These are phyloP conservation scores for Cutaneotrichosporon sp. DNA, from an alignment of 1,284 basidiomycete genomes.

Conservation along the genomic window DNA sequence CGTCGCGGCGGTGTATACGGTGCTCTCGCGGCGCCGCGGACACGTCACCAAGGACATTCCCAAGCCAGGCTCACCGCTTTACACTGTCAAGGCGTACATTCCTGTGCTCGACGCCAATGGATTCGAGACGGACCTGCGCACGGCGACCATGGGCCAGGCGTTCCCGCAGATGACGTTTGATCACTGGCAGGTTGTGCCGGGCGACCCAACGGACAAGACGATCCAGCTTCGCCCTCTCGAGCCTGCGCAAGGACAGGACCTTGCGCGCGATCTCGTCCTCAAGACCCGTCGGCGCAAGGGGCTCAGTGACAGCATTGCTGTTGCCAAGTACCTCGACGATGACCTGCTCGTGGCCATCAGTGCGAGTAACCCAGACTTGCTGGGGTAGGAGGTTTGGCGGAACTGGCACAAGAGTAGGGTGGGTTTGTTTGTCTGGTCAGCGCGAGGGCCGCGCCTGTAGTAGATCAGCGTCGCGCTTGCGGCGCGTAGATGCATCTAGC, in stretches of 20 bases:
- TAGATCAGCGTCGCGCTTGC: not conserved
- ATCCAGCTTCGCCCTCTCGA: slow-evolving; percentile 94
- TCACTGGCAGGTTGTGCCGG: slow-evolving; percentile 98
- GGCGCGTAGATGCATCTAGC: slow-evolving; percentile 8
- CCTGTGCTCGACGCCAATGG: slow-evolving; percentile 98
- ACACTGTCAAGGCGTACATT: slow-evolving; percentile 95
- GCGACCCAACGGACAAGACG: slow-evolving; percentile 94
- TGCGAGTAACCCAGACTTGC: slow-evolving; percentile 82
- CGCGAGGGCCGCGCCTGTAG: not conserved
- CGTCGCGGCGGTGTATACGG: slow-evolving; percentile 95
- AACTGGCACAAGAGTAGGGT: too few species aligned
- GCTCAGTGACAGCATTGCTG: slow-evolving; percentile 86
- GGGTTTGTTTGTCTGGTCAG: not conserved
- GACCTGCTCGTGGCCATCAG: slow-evolving; percentile 74
- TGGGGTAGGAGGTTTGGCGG: slow-evolving; percentile 56
- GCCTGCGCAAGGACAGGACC: slow-evolving; percentile 89
- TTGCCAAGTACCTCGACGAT: slow-evolving; percentile 90
- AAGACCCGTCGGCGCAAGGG: slow-evolving; percentile 97
- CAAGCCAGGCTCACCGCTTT: slow-evolving; percentile 94
- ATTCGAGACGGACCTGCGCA: slow-evolving; percentile 96
- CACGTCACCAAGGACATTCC: slow-evolving; percentile 98
- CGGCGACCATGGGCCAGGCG: slow-evolving; percentile 95
- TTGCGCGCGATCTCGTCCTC: slow-evolving; percentile 87
- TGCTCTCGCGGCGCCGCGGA: slow-evolving; percentile 90
- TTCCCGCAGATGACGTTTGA: slow-evolving; percentile 96